phyloP scores from a whole-genome alignment of 768 basidiomycete genomes.

The Boletales sp. region DNA sequence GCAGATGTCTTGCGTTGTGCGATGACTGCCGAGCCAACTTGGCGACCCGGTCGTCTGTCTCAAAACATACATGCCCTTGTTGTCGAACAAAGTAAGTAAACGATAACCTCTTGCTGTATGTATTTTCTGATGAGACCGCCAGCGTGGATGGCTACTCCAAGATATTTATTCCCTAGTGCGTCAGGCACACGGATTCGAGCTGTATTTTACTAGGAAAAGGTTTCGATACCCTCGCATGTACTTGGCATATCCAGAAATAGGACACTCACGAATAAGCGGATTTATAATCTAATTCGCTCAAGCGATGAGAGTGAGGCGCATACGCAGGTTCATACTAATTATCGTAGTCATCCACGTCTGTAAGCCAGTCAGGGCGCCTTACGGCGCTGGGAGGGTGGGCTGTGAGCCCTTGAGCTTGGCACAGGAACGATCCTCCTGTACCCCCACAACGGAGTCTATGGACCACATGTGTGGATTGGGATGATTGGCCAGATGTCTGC shows the following conservation, averaged over 20 bases:
- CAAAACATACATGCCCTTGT: constrained; percentile 51
- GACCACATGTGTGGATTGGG: no score
- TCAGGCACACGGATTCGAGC: neutral
- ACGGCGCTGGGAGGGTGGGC: no score
- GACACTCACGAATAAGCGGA: constrained; percentile 1
- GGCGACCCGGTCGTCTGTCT: constrained; percentile 45
- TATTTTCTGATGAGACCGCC: neutral
- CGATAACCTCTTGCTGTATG: neutral
- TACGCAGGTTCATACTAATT: no score
- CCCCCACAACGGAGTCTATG: no score
- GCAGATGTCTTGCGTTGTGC: constrained; percentile 49
- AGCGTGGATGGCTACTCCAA: constrained; percentile 35
- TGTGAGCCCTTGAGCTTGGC: no score
- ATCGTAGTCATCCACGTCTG: no score
- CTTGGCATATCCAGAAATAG: neutral
- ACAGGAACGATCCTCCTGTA: no score
- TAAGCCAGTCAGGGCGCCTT: no score
- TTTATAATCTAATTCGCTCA: neutral
- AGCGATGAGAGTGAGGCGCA: neutral
- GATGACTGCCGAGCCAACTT: constrained; percentile 54
- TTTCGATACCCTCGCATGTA: no score
- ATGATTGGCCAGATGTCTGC: no score
- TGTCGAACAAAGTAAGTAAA: constrained; percentile 43
- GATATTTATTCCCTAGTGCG: constrained; percentile 31
- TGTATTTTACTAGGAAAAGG: neutral